Percentiles rank a stretch among this genome's conserved stretches.
These are phyloP conservation scores for Lignosus rhinocerotis DNA, from an alignment of 1,284 basidiomycete species.

Conservation along the genomic window DNA sequence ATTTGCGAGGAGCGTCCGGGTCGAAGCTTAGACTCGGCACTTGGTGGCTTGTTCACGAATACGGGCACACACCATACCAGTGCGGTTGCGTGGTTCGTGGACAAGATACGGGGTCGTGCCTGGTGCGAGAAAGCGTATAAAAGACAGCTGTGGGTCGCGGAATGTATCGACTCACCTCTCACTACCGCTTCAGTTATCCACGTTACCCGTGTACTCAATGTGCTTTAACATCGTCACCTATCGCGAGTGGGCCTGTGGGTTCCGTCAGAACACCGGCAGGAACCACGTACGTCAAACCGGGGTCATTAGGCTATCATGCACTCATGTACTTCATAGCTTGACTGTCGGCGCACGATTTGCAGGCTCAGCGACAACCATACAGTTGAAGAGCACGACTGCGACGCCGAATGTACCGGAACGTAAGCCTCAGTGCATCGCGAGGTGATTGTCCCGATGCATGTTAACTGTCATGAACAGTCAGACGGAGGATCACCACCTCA, in stretches of 20 bases:
- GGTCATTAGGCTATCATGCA: too few relatives aligned
- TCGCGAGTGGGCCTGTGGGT: conserved; percentile 21
- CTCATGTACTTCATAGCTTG: conserved; percentile 11
- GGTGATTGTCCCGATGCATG: not conserved
- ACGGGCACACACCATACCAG: too few relatives aligned
- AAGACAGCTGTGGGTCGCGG: too few relatives aligned
- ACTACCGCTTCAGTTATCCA: not conserved
- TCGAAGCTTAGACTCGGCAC: too few relatives aligned
- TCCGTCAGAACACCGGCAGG: conserved; percentile 8
- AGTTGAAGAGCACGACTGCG: conserved; percentile 19
- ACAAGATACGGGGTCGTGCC: too few relatives aligned
- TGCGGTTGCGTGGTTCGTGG: too few relatives aligned
- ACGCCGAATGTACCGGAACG: conserved; percentile 10
- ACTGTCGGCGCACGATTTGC: conserved; percentile 21
- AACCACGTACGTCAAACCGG: conserved; percentile 12
- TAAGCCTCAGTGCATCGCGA: not conserved
- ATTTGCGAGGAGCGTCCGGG: too few relatives aligned
- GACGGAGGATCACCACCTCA: conserved; percentile 17
- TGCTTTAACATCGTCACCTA: conserved; percentile 22
- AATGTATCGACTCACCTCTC: not conserved
- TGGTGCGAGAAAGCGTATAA: too few relatives aligned
- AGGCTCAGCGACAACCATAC: conserved; percentile 20
- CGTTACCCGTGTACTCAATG: conserved; percentile 11
- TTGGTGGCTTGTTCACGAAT: too few relatives aligned
- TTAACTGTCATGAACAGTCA: conserved; percentile 4